phyloP scores from a whole-genome alignment of 495 filamentous ascomycete genomes.

The Mytilinidion resinicola region DNA sequence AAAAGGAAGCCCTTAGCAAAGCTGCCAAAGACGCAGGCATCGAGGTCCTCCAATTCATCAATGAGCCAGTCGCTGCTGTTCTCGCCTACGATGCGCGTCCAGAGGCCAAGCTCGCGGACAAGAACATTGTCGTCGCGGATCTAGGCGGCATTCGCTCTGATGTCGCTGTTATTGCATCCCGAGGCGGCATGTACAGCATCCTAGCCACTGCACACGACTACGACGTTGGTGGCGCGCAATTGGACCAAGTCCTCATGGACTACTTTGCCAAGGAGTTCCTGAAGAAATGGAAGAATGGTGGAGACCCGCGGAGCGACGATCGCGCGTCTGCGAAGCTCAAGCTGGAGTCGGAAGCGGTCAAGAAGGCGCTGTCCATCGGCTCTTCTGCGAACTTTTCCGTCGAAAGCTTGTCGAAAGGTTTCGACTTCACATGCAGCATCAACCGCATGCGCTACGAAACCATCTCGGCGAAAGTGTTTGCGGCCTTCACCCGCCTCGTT shows the following conservation, averaged over 20 bases:
- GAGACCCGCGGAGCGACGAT: slow-evolving; percentile 72
- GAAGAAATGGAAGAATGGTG: slow-evolving; percentile 72
- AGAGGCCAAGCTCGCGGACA: slow-evolving; percentile 68
- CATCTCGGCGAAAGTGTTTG: slow-evolving; percentile 75
- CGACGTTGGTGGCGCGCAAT: slow-evolving; percentile 70
- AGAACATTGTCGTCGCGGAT: slow-evolving; percentile 86
- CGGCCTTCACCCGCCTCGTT: slow-evolving; percentile 77
- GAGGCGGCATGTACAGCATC: slow-evolving; percentile 94
- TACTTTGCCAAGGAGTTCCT: slow-evolving; percentile 98
- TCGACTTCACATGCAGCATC: slow-evolving; percentile 85
- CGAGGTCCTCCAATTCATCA: slow-evolving; percentile 86
- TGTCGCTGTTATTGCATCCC: slow-evolving; percentile 78
- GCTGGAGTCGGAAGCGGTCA: slow-evolving; percentile 81
- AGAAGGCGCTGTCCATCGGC: slow-evolving; percentile 82
- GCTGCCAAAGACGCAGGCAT: slow-evolving; percentile 76
- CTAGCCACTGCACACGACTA: slow-evolving; percentile 93
- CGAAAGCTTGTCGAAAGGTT: slow-evolving; percentile 76
- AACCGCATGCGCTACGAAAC: slow-evolving; percentile 92
- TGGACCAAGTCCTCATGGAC: slow-evolving; percentile 88
- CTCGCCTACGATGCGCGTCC: slow-evolving; percentile 88
- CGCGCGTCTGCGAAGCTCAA: slow-evolving; percentile 85
- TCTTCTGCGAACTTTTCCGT: slow-evolving; percentile 84
- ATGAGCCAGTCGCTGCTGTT: slow-evolving; percentile 85
- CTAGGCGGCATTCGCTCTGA: slow-evolving; percentile 90
- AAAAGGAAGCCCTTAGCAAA: slow-evolving; percentile 69